Conservation (phyloP, 768 basidiomycete species). For the Cystofilobasidium bisporidii region DNA sequence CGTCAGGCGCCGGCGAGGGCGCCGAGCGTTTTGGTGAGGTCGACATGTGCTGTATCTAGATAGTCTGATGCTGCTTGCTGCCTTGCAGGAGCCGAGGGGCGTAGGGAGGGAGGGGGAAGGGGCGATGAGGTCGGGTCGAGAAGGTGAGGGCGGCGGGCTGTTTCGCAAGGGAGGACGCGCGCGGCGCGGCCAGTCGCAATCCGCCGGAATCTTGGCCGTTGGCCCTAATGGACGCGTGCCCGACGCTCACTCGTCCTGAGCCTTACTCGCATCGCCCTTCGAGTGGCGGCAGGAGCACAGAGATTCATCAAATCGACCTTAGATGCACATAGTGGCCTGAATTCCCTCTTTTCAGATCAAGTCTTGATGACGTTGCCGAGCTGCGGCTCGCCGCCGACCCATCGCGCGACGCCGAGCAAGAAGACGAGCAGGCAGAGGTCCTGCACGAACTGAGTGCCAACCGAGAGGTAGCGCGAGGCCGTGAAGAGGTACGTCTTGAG, state of each 20-base stretch:
- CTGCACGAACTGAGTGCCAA: slow-evolving; percentile 37
- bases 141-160: background rate
- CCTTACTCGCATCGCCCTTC: too few relatives aligned
- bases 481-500: slow-evolving; percentile 37
- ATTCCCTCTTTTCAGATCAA: background rate
- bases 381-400: background rate
- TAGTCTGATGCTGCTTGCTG: too few relatives aligned
- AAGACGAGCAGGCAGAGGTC: slow-evolving; percentile 39
- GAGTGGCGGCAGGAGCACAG: too few relatives aligned
- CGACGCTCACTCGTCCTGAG: too few relatives aligned
- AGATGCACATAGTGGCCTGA: too few relatives aligned
- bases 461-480: slow-evolving; percentile 35
- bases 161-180: background rate
- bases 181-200: background rate
- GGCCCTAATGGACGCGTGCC: too few relatives aligned
- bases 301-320: too few relatives aligned
- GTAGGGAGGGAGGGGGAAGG: too few relatives aligned
- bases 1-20: background rate
- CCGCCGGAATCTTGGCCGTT: background rate
- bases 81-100: too few relatives aligned
- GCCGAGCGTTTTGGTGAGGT: slow-evolving; percentile 5
- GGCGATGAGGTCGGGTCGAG: too few relatives aligned
- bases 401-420: slow-evolving; percentile 17
- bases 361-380: background rate
- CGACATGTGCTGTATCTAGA: background rate